Evolutionary conservation across 2,329 filamentous ascomycete genomes (phyloP), one percentile per base, ranked within the genome.

Genomic region (Fusarium caatingaense): DNA sequence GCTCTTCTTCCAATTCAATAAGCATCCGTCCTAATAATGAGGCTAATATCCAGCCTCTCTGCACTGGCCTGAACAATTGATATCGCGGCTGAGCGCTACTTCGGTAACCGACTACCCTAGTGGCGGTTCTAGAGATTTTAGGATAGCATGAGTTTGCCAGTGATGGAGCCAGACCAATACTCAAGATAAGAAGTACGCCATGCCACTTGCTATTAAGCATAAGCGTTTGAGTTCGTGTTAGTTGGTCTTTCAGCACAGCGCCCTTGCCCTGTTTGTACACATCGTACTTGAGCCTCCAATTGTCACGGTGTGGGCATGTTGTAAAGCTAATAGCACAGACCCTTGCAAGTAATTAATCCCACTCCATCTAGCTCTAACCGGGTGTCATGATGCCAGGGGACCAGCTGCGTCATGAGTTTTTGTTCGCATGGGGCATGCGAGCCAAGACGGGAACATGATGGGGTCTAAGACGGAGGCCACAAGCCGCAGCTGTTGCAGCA

Each of bases 361-460:
- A 56, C 63, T 48, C 54, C 53, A 45, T 56, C 48, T 27, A 25
- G 45, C 51, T 67, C 23, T 57, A 62, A 44, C 66, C 46, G 27
- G 66, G 50, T 64, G 54, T 60, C 67, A 70, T 71, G 55, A 71
- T 71, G 64, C 64, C 50, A 54, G 56, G 59, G 56, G 56, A 65
- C 46, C 49, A 48, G 54, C 57, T 61, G 60, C 54, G 49, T 71
- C 60, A 71, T 71, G 60, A 61, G 60, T 44, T 48, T 58, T 28
- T 41, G 21, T 23, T 34, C 27, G 40, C 53, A 55, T 59, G 44
- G 67, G 63, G 48, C 32, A 49, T 42, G 27, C 53, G 47, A 56
- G 68, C 64, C 68, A 71, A 71, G 60, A 58, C 64, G 64, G 68
- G 53, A 62, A 55, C 48, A 49, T 27, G 40, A 71, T 50, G 68